Evolutionary conservation across 2,329 filamentous ascomycete species (phyloP), one percentile per base, ranked within the genome.

Genomic region (Aspergillus sp.): DNA sequence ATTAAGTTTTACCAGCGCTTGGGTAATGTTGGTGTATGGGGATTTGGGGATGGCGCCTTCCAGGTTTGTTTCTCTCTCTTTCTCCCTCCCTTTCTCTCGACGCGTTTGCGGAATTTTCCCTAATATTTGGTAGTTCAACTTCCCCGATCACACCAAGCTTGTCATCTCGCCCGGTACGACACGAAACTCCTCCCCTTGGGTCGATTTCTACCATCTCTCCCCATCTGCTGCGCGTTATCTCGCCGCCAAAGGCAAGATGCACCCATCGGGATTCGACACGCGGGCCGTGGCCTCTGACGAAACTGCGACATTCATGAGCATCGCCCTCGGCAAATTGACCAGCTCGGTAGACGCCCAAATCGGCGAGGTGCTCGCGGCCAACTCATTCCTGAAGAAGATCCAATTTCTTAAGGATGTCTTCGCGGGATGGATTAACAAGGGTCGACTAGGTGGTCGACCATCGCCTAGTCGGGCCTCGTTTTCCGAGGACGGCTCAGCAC

Each of bases 1-100:
- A 65, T 75, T 54, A 73, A 72, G 44, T 76, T 75, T 56, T 76
- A 75, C 55, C 72, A 75, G 53, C 64, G 73, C 8, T 57, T 76
- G 12, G 73, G 73, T 5, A 75, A 75, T 51, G 72, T 75, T n/a
- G 72, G 72, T n/a, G 67, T 75, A 36, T 76, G 73, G 73, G 72
- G 71, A 2, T 76, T 75, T 51, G 71, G 68, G 27, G 69, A 74
- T 49, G 72, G 72, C 4, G 67, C 71, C 45, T 69, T 76, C 49
- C 73, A 74, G 55, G 64, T 67, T 52, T 36, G 54, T 48, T 42
- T 35, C 38, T 36, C 5, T 12, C 30, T 27, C 32, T 47, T 2
- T 47, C 10, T 27, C 12, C 38, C 8, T 33, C 10, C 48, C 35
- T 35, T 47, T 33, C 9, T 27, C 51, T 5, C 33, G 8, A 34